Percentiles rank a stretch among this genome's conserved stretches.
These are phyloP conservation scores for Staphylotrichum longicolle DNA, from an alignment of 495 filamentous ascomycete species.

Conservation along the genomic window DNA sequence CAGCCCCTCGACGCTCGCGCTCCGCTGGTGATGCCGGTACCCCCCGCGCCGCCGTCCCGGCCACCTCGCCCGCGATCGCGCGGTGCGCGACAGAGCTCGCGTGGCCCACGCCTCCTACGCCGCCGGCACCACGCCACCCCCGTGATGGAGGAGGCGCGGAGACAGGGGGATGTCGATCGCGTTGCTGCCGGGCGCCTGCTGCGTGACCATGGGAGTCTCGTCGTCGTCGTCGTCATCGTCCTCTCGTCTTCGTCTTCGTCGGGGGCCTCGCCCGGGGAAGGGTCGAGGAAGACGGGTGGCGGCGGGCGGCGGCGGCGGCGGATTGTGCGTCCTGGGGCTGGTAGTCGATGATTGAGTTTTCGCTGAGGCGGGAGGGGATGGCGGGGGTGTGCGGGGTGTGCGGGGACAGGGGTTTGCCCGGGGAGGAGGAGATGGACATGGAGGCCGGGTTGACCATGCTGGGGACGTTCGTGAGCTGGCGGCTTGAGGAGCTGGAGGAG, in stretches of 20 bases:
- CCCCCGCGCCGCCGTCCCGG: slow-evolving; percentile 43
- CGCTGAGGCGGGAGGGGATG: slow-evolving; percentile 86
- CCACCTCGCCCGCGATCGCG: slow-evolving; percentile 54
- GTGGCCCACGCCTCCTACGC: slow-evolving; percentile 39
- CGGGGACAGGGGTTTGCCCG: slow-evolving; percentile 86
- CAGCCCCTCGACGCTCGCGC: slow-evolving; percentile 68
- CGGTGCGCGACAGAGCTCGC: slow-evolving; percentile 75
- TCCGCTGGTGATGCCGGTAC: slow-evolving; percentile 51
- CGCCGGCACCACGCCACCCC: background rate
- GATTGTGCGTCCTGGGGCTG: slow-evolving; percentile 33
- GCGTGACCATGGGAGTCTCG: slow-evolving; percentile 35
- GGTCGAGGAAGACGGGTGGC: background rate
- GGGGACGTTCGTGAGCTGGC: slow-evolving; percentile 78
- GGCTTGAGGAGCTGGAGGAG: slow-evolving; percentile 78
- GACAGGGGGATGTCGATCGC: slow-evolving; percentile 39
- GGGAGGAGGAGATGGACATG: slow-evolving; percentile 81
- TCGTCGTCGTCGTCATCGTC: slow-evolving; percentile 33
- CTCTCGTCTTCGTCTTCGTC: slow-evolving; percentile 39
- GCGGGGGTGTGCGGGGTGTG: slow-evolving; percentile 94
- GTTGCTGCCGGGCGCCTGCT: slow-evolving; percentile 46
- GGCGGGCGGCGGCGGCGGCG: slow-evolving; percentile 21
- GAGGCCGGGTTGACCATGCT: slow-evolving; percentile 79
- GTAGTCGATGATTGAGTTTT: slow-evolving; percentile 81
- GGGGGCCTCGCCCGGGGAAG: slow-evolving; percentile 11
- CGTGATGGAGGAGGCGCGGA: slow-evolving; percentile 53